A percentile compares a stretch with the other conserved stretches of the same genome.
Conservation (phyloP, 306 rosid genomes). For the Begonia peltatifolia region DNA sequence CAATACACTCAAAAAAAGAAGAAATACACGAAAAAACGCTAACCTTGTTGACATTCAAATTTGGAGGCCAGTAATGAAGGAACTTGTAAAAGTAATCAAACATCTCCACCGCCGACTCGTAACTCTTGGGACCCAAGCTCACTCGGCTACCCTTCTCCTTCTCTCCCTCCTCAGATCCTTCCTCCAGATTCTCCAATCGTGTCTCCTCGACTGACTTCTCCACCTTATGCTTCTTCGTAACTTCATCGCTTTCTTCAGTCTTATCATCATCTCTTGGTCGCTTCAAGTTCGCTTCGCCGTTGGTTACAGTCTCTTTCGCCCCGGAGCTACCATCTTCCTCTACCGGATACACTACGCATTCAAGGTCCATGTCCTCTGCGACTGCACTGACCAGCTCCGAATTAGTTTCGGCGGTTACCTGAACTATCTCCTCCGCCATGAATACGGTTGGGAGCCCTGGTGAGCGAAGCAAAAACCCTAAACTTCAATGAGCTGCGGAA, state of each 20-base stretch:
- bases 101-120: conserved; percentile 10
- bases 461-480: conserved; percentile 7
- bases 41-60: conserved; percentile 61
- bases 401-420: neutral
- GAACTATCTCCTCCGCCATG: conserved; percentile 13
- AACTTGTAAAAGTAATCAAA: conserved; percentile 14
- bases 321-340: neutral
- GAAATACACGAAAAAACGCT: neutral
- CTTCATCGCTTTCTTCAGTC: neutral
- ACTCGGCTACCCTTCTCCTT: conserved; percentile 12
- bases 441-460: neutral
- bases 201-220: conserved; percentile 30
- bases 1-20: neutral
- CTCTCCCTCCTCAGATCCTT: conserved; percentile 13
- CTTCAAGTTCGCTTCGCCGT: conserved; percentile 8
- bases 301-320: neutral
- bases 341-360: neutral
- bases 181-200: conserved; percentile 19
- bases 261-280: conserved; percentile 8
- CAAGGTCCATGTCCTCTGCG: conserved; percentile 12
- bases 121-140: conserved; percentile 12
- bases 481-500: neutral
- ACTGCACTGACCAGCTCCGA: neutral
- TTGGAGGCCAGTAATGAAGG: conserved; percentile 58
- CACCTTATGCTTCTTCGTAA: conserved; percentile 20